phyloP scores from a whole-genome alignment of 1,139 yeast genomes.

The Pichia kudriavzevii region DNA sequence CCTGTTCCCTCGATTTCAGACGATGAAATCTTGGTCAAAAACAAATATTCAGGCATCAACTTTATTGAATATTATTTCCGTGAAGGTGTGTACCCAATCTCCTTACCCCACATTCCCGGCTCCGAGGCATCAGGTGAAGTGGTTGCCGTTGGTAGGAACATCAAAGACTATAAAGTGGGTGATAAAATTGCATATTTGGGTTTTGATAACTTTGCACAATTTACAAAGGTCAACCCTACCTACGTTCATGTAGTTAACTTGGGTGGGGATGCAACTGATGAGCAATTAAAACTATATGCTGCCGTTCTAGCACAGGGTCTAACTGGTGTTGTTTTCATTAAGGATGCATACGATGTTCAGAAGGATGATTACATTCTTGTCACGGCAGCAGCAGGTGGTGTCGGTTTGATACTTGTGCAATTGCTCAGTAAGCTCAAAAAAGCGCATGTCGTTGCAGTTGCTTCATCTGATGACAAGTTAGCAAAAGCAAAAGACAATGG shows the following conservation, averaged over 20 bases:
- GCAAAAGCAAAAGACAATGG: constrained; percentile 57
- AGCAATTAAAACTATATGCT: constrained; percentile 46
- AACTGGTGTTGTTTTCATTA: constrained; percentile 65
- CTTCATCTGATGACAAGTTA: constrained; percentile 66
- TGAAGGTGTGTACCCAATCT: constrained; percentile 59
- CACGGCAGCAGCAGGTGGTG: constrained; percentile 96
- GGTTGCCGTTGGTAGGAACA: constrained; percentile 58
- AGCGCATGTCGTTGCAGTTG: constrained; percentile 77
- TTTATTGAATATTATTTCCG: constrained; percentile 80
- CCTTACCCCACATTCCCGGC: constrained; percentile 63
- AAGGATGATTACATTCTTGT: constrained; percentile 64
- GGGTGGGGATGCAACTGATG: constrained; percentile 40
- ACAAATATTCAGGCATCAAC: constrained; percentile 70
- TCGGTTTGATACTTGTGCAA: constrained; percentile 66
- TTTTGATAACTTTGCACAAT: constrained; percentile 60
- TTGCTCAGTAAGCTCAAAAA: constrained; percentile 49
- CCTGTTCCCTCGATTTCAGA: constrained; percentile 52
- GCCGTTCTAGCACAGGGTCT: constrained; percentile 63
- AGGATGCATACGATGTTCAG: constrained; percentile 59
- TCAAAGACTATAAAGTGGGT: constrained; percentile 52
- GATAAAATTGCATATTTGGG: constrained; percentile 61
- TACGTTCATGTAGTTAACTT: constrained; percentile 38
- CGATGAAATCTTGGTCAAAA: constrained; percentile 59
- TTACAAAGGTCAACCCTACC: constrained; percentile 40
- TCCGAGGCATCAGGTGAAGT: constrained; percentile 77